Evolutionary conservation across 352 stramenopile genomes (phyloP).

Genomic region (Elongisporangium senticosum): DNA sequence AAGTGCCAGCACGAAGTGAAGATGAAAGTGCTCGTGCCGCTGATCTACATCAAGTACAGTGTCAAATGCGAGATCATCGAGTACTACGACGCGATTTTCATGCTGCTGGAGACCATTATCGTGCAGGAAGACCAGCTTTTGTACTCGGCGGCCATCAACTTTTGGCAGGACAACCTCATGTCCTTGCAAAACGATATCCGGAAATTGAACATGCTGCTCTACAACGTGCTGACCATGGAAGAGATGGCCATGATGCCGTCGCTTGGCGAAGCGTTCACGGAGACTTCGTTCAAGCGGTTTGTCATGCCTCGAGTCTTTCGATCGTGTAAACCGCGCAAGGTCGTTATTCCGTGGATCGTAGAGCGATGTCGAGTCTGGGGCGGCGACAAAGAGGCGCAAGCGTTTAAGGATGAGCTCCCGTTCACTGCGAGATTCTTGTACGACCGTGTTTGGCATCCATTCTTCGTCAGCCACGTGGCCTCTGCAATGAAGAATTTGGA

Average conservation of each 20-base stretch:
- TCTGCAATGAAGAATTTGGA: slow-evolving; percentile 70
- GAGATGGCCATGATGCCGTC: slow-evolving; percentile 54
- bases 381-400: slow-evolving; percentile 43
- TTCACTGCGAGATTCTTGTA: slow-evolving; percentile 77
- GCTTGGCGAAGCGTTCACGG: slow-evolving; percentile 60
- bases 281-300: slow-evolving; percentile 64
- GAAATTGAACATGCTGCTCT: slow-evolving; percentile 59
- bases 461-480: slow-evolving; percentile 61
- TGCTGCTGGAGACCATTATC: slow-evolving; percentile 50
- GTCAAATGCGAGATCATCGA: slow-evolving; percentile 59
- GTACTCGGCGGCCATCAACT: slow-evolving; percentile 30
- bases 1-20: slow-evolving; percentile 70
- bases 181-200: slow-evolving; percentile 66
- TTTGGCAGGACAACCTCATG: slow-evolving; percentile 39
- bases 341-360: slow-evolving; percentile 81
- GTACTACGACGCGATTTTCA: slow-evolving; percentile 61
- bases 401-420: slow-evolving; percentile 66
- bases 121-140: slow-evolving; percentile 49
- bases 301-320: slow-evolving; percentile 74
- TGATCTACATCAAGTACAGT: slow-evolving; percentile 52
- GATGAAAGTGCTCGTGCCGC: slow-evolving; percentile 48
- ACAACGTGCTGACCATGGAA: slow-evolving; percentile 63
- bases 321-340: slow-evolving; percentile 49
- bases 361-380: slow-evolving; percentile 72
- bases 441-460: slow-evolving; percentile 70